phyloP scores from a whole-genome alignment of 1,284 basidiomycete genomes.

The Moesziomyces globuligerus region DNA sequence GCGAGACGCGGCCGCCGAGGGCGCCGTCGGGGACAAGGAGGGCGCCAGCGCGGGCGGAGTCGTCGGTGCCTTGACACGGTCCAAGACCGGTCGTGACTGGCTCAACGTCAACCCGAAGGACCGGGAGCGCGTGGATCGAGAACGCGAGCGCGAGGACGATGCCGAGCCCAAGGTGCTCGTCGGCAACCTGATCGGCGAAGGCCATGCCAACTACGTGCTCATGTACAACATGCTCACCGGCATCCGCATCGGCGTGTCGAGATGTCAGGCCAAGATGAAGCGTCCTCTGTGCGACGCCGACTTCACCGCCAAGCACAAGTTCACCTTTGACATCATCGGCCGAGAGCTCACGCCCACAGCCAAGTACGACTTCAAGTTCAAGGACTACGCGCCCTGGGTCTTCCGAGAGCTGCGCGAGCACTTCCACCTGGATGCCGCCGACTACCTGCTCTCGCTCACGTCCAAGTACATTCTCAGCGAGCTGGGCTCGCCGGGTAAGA shows the following conservation, averaged over 20 bases:
- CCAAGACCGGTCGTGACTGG: slow-evolving; percentile 41
- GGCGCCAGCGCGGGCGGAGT: slow-evolving; percentile 17
- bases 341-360: slow-evolving; percentile 97
- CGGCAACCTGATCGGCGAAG: slow-evolving; percentile 95
- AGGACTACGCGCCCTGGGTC: slow-evolving; percentile 98
- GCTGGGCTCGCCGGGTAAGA: slow-evolving; percentile 97
- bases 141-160: slow-evolving; percentile 40
- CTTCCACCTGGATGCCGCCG: slow-evolving; percentile 94
- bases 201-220: slow-evolving; percentile 95
- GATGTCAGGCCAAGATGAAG: slow-evolving; percentile 94
- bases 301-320: slow-evolving; percentile 90
- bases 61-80: slow-evolving; percentile 33
- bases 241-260: slow-evolving; percentile 92
- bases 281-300: slow-evolving; percentile 85
- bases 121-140: slow-evolving; percentile 28
- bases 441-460: slow-evolving; percentile 94
- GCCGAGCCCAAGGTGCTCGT: slow-evolving; percentile 74
- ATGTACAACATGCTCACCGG: slow-evolving; percentile 99
- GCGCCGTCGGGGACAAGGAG: slow-evolving; percentile 19
- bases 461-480: slow-evolving; percentile 98
- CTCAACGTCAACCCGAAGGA: slow-evolving; percentile 28
- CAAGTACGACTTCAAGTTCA: slow-evolving; percentile 98
- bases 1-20: slow-evolving; percentile 35
- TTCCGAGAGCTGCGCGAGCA: slow-evolving; percentile 93
- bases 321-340: slow-evolving; percentile 95